These are phyloP conservation scores for Cupressus sempervirens DNA, from an alignment of 75 land plant genomes.

Conservation along the genomic window DNA sequence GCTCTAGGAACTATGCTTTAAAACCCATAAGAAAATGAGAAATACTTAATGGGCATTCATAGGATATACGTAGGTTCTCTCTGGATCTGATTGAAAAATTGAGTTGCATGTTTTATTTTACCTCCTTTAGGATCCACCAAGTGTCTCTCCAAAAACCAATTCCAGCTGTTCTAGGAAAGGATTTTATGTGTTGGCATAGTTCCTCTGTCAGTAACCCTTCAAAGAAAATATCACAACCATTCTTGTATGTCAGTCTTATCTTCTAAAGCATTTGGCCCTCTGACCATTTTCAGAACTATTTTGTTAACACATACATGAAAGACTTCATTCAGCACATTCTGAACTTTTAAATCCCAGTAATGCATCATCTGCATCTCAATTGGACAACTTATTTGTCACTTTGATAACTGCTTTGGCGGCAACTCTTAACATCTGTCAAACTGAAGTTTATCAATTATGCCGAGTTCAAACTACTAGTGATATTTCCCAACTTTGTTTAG, in stretches of 20 bases:
- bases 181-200: neutral
- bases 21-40: neutral
- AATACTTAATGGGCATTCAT: neutral
- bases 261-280: neutral
- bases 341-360: neutral
- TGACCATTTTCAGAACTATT: neutral
- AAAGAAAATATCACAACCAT: neutral
- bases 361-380: neutral
- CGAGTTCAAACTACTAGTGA: neutral
- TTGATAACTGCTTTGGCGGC: neutral
- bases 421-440: neutral
- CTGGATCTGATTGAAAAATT: neutral
- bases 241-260: neutral
- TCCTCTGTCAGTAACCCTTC: neutral
- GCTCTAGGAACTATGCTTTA: neutral
- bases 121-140: neutral
- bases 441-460: neutral
- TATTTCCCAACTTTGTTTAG: too few relatives aligned
- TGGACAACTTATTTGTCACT: neutral
- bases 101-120: neutral
- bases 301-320: neutral
- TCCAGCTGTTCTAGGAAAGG: neutral
- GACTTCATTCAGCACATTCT: neutral
- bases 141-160: neutral
- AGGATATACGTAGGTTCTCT: neutral